Evolutionary conservation across 1,139 yeast species (phyloP).

Genomic region (Wickerhamomyces sp.): DNA sequence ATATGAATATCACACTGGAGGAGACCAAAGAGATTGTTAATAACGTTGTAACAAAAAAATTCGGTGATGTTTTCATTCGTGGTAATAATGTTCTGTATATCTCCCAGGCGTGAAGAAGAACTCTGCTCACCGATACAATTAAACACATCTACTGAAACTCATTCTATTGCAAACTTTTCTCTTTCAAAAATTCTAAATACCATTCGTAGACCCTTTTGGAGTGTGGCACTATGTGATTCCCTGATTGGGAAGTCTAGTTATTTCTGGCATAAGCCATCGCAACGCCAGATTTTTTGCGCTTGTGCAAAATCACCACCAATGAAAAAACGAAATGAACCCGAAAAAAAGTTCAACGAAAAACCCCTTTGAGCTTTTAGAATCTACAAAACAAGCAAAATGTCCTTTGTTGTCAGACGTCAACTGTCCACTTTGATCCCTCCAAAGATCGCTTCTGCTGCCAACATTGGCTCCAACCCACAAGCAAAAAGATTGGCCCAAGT

Average conservation of each 20-base stretch:
- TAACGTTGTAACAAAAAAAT: slow-evolving; percentile 52
- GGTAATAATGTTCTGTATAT: slow-evolving; percentile 80
- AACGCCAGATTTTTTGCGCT: too few species aligned
- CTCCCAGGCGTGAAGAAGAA: background rate
- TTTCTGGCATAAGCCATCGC: slow-evolving; percentile 9
- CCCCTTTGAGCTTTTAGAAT: slow-evolving; percentile 3
- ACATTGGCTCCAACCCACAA: slow-evolving; percentile 91
- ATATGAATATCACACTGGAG: slow-evolving; percentile 89
- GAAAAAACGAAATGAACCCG: background rate
- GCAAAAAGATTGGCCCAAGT: slow-evolving; percentile 97
- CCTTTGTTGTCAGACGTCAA: slow-evolving; percentile 86
- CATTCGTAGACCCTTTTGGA: slow-evolving; percentile 38
- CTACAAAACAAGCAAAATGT: slow-evolving; percentile 40
- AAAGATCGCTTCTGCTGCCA: slow-evolving; percentile 94
- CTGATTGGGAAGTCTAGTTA: slow-evolving; percentile 14
- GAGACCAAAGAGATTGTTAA: slow-evolving; percentile 65
- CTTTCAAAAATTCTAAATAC: too few species aligned
- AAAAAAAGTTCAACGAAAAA: slow-evolving; percentile 1
- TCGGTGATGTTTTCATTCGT: slow-evolving; percentile 88
- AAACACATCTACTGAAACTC: too few species aligned
- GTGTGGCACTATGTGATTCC: slow-evolving; percentile 16
- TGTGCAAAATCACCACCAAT: slow-evolving; percentile 14
- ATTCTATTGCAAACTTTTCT: too few species aligned
- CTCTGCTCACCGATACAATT: background rate
- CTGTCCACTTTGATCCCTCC: slow-evolving; percentile 97